These are phyloP conservation scores for Fusarium sp. DNA, from an alignment of 2,329 filamentous ascomycete genomes.

Conservation along the genomic window DNA sequence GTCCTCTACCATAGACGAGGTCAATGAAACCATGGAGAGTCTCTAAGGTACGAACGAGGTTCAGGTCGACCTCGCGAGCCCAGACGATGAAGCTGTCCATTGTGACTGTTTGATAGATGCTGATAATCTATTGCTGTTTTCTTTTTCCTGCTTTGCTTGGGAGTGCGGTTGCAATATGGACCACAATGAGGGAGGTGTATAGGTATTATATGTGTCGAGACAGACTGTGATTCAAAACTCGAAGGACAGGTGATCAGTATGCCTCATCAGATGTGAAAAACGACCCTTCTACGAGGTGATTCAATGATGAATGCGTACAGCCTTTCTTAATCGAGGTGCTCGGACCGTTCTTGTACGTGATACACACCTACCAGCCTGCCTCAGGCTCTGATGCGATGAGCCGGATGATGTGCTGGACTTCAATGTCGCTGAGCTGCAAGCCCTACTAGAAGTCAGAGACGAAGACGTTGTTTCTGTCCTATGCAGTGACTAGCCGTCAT, in stretches of 20 bases:
- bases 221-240: neutral
- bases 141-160: neutral
- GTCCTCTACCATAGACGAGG: neutral
- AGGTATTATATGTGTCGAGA: neutral
- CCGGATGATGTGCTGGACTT: neutral
- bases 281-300: neutral
- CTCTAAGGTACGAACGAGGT: neutral
- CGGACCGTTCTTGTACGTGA: neutral
- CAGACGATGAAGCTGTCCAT: neutral
- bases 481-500: neutral
- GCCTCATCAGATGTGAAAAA: neutral
- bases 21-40: neutral
- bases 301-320: neutral
- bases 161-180: neutral
- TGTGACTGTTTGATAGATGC: neutral
- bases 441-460: neutral
- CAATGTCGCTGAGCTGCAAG: neutral
- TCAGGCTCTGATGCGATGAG: neutral
- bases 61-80: neutral
- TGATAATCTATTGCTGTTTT: neutral
- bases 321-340: neutral
- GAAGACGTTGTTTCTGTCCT: neutral
- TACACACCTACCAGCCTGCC: neutral
- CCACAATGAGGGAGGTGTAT: neutral
- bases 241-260: neutral